Evolutionary conservation across 1,284 basidiomycete genomes (phyloP), one percentile per base, ranked within the genome.

Genomic region (Leccinum angustisporum): DNA sequence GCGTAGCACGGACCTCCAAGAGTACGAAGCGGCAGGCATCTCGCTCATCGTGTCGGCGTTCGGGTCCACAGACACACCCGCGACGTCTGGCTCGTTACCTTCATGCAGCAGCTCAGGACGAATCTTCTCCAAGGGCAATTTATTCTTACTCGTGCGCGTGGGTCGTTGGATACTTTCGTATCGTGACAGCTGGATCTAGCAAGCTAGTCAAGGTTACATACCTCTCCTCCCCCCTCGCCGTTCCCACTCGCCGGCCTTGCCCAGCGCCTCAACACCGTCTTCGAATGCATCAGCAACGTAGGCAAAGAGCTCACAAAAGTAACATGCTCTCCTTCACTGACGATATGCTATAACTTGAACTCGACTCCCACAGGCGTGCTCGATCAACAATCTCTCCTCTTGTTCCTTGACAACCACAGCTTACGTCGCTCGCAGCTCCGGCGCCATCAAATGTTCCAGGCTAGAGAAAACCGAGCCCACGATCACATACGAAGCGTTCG

Each of bases 371-470:
- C 34, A 36, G 34, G 34, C 34, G 34, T 36, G 34, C 34, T 36
- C 34, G 34, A 36, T 36, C 34, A 36, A 36, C 34, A 13, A 36
- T 36, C 59, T 65, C 57, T 56, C 58, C 51, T 51, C n/a, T 51
- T 31, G 9, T 18, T 16, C n/a, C 36, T 27, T 51, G 27, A 13
- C 21, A n/a, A 50, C 13, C 52, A 1, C 11, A 18, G 27, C 62
- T 67, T 5, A 64, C 11, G 7, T 40, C 11, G 4, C 50, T 16
- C 43, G 21, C 67, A 91, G 88, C 68, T 81, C 82, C 65, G 87
- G 87, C 54, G 82, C 88, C 54, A 84, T 90, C 62, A 83, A 84
- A 67, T 79, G 88, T 59, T 78, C 83, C 50, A 81, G 78, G 61
- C 77, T 87, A 36, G 87, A 89, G 68, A 83, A 84, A 62, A 74